Conservation (phyloP, 371 early-diverging fungal species). For the Mortierella sp. region DNA sequence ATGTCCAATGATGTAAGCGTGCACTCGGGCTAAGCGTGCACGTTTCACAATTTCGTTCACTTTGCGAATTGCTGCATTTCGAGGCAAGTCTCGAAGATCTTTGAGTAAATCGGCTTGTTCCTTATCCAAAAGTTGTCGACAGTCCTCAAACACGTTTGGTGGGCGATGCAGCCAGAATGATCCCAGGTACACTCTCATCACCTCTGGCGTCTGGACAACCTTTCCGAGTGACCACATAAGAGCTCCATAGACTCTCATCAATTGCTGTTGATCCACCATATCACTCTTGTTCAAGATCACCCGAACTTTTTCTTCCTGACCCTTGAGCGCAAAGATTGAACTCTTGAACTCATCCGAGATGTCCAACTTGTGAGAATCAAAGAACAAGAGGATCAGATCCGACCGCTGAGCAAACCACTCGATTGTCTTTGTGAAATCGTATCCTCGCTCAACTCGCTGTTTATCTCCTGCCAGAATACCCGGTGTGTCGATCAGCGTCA, state of each 20-base stretch:
- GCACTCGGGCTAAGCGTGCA: constrained; percentile 82
- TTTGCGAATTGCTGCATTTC: constrained; percentile 86
- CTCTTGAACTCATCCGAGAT: constrained; percentile 91
- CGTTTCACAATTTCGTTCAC: constrained; percentile 93
- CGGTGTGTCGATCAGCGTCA: constrained; percentile 91
- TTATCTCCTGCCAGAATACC: constrained; percentile 91
- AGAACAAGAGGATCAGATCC: constrained; percentile 86
- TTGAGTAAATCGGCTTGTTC: constrained; percentile 85
- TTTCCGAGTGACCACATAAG: constrained; percentile 95
- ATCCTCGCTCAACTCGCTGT: constrained; percentile 82
- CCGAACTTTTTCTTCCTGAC: constrained; percentile 89
- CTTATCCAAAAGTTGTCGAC: constrained; percentile 74
- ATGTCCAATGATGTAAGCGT: constrained; percentile 88
- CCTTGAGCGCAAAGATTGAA: constrained; percentile 80
- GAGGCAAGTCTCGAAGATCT: constrained; percentile 80
- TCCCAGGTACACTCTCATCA: constrained; percentile 85
- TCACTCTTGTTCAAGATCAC: constrained; percentile 91
- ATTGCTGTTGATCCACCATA: constrained; percentile 85
- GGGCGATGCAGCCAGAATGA: constrained; percentile 86
- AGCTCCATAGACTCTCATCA: constrained; percentile 93
- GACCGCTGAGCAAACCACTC: constrained; percentile 92
- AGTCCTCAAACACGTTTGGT: constrained; percentile 78
- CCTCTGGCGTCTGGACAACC: constrained; percentile 90
- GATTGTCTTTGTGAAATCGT: constrained; percentile 86
- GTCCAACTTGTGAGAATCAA: constrained; percentile 92